These are phyloP conservation scores for Russula lepida DNA, from an alignment of 768 basidiomycete genomes.

Conservation along the genomic window DNA sequence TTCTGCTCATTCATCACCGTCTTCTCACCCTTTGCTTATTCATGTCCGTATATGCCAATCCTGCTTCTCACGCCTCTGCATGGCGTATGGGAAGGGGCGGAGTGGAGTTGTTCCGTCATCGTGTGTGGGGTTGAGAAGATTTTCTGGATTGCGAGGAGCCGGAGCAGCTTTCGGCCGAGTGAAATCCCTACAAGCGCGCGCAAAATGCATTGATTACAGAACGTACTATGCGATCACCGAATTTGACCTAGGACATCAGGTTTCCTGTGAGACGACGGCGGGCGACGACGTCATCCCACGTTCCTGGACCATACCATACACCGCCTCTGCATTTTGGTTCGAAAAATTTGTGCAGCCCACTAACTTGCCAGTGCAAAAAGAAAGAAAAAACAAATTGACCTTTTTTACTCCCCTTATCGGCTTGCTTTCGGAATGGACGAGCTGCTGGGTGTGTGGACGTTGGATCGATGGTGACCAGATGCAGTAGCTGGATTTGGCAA, in stretches of 20 bases:
- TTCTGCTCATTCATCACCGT: neutral
- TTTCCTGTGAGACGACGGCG: neutral
- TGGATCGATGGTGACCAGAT: constrained; percentile 4
- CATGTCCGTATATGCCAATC: neutral
- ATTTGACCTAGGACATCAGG: neutral
- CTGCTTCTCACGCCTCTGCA: neutral
- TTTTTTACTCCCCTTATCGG: neutral
- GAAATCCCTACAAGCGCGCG: neutral
- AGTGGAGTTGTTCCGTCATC: neutral
- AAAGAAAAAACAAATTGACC: neutral
- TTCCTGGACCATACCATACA: constrained; percentile 10
- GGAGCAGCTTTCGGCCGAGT: neutral
- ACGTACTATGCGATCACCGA: neutral
- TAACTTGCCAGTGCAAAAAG: neutral
- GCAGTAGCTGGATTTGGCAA: neutral
- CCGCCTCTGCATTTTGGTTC: neutral
- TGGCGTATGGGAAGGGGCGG: neutral
- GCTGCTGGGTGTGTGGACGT: neutral
- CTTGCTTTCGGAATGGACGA: neutral
- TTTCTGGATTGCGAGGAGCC: neutral
- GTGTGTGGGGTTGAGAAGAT: neutral
- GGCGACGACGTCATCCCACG: constrained; percentile 8
- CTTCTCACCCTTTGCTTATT: neutral
- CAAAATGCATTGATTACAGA: neutral
- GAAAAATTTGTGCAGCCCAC: neutral